A percentile compares a stretch with the other conserved stretches of the same genome.
Conservation (phyloP, 2,329 filamentous ascomycete genomes). For the Fusarium gaditjirri region DNA sequence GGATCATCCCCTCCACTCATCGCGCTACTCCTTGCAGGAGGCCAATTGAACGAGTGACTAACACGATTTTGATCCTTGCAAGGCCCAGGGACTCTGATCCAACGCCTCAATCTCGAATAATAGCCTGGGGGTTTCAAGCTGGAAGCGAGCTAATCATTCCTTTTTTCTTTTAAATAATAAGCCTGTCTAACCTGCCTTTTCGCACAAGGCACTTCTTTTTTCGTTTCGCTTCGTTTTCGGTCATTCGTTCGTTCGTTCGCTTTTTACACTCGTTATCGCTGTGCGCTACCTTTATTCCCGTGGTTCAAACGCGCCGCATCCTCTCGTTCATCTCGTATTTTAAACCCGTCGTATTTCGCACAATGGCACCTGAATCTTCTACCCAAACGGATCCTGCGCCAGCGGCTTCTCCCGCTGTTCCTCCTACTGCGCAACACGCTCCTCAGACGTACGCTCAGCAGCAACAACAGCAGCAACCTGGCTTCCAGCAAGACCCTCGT, state of each 20-base stretch:
- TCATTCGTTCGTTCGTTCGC: constrained; percentile 17
- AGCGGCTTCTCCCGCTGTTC: constrained; percentile 14
- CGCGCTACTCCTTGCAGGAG: background rate
- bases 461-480: constrained; percentile 26
- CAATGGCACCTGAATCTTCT: constrained; percentile 40
- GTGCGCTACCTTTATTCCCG: background rate
- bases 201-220: background rate
- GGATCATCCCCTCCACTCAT: constrained; percentile 9
- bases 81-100: constrained; percentile 16
- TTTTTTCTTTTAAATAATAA: constrained; percentile 19
- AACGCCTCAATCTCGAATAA: constrained; percentile 6
- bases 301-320: background rate
- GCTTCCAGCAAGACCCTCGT: constrained; percentile 37
- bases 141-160: constrained; percentile 4
- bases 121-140: constrained; percentile 14
- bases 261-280: constrained; percentile 15
- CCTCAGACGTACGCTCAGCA: constrained; percentile 13
- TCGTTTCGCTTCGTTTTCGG: background rate
- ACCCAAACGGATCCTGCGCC: constrained; percentile 36
- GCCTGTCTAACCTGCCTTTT: constrained; percentile 4
- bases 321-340: background rate
- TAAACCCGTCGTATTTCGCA: background rate
- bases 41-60: constrained; percentile 25
- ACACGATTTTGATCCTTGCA: constrained; percentile 7
- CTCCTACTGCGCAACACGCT: constrained; percentile 25